phyloP scores from a whole-genome alignment of 495 filamentous ascomycete species.

The Bacidia gigantensis region DNA sequence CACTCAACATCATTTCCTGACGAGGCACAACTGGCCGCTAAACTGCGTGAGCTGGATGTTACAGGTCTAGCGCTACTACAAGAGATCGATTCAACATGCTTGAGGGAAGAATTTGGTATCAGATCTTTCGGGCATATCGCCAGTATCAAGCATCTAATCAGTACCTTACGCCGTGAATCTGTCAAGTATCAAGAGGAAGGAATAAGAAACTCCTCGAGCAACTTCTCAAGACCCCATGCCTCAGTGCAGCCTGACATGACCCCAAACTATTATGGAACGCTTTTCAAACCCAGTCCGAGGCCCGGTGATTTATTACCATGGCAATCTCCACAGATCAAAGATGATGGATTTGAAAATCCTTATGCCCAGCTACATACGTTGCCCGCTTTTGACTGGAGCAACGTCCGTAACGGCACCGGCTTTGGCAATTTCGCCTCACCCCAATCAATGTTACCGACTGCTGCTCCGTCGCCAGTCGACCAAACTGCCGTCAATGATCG shows the following conservation, averaged over 20 bases:
- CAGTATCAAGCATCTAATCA: slow-evolving; percentile 33
- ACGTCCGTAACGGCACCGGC: background rate
- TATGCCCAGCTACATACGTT: too few relatives aligned
- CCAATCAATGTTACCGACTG: background rate
- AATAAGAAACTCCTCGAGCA: background rate
- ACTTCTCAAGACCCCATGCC: background rate
- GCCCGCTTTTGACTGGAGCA: background rate
- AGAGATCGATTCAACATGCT: slow-evolving; percentile 28
- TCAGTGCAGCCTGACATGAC: background rate
- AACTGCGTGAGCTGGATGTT: slow-evolving; percentile 44
- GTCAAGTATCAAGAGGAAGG: slow-evolving; percentile 23
- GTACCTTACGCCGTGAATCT: slow-evolving; percentile 31
- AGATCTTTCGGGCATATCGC: slow-evolving; percentile 32
- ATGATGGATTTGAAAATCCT: background rate
- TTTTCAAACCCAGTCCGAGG: background rate
- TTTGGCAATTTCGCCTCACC: background rate
- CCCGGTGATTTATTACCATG: background rate
- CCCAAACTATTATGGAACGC: background rate
- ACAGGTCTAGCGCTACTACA: slow-evolving; percentile 48
- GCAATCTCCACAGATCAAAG: background rate
- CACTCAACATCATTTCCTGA: slow-evolving; percentile 33
- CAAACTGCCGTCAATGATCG: background rate
- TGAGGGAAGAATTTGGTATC: slow-evolving; percentile 39
- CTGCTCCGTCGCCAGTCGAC: background rate
- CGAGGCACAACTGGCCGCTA: slow-evolving; percentile 32